Percentiles rank a stretch among this genome's conserved stretches.
phyloP scores from a whole-genome alignment of 768 basidiomycete genomes.

The Lepiota brunneoincarnata region DNA sequence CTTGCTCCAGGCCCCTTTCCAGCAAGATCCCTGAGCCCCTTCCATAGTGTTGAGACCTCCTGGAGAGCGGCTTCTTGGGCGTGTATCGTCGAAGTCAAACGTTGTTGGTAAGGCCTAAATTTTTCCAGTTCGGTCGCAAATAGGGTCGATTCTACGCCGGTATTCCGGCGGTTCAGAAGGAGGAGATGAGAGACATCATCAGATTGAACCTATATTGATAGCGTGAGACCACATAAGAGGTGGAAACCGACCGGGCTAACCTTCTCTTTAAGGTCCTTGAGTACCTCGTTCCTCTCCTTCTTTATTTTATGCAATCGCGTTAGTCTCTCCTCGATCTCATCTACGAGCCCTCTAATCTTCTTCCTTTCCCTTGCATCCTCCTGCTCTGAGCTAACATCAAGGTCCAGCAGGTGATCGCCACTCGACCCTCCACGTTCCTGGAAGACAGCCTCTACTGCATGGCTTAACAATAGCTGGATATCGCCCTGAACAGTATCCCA shows the following conservation, averaged over 20 bases:
- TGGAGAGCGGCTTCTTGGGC: slow-evolving; percentile 73
- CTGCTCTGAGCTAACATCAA: slow-evolving; percentile 62
- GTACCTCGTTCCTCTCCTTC: slow-evolving; percentile 78
- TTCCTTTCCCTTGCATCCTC: slow-evolving; percentile 66
- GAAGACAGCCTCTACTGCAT: slow-evolving; percentile 63
- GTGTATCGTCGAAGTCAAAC: slow-evolving; percentile 73
- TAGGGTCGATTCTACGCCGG: slow-evolving; percentile 78
- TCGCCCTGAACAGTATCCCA: slow-evolving; percentile 74
- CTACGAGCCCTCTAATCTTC: slow-evolving; percentile 64
- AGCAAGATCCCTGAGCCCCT: slow-evolving; percentile 65
- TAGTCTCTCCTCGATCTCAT: slow-evolving; percentile 76
- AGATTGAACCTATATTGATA: slow-evolving; percentile 69
- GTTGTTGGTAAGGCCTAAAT: slow-evolving; percentile 87
- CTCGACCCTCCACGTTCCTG: slow-evolving; percentile 41
- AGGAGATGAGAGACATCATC: slow-evolving; percentile 97
- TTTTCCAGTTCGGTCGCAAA: slow-evolving; percentile 96
- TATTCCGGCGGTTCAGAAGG: slow-evolving; percentile 84
- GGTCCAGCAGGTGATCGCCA: slow-evolving; percentile 50
- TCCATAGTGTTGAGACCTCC: slow-evolving; percentile 76
- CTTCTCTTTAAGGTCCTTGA: slow-evolving; percentile 97
- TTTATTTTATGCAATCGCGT: slow-evolving; percentile 79
- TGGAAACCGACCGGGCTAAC: slow-evolving; percentile 33
- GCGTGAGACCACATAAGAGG: background rate
- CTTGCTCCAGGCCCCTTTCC: slow-evolving; percentile 75
- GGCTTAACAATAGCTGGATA: slow-evolving; percentile 57